Conservation (phyloP, 2,329 filamentous ascomycete genomes). For the Plenodomus biglobosus region DNA sequence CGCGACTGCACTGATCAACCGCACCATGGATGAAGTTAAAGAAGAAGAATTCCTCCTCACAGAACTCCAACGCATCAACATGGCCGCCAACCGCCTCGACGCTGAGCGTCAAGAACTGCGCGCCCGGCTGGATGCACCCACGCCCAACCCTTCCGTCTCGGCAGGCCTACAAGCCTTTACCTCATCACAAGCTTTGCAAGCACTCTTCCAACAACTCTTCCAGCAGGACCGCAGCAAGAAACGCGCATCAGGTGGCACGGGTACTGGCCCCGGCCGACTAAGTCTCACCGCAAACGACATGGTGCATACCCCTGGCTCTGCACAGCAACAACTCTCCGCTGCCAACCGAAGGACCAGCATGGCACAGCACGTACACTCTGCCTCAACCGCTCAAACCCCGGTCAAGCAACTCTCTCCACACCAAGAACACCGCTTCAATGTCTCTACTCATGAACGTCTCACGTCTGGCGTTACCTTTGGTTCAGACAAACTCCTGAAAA, state of each 20-base stretch:
- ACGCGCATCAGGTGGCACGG: slow-evolving; percentile 54
- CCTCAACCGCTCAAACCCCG: slow-evolving; percentile 42
- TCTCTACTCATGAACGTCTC: slow-evolving; percentile 81
- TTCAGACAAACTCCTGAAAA: slow-evolving; percentile 77
- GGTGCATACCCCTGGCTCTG: slow-evolving; percentile 38
- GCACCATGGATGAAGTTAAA: slow-evolving; percentile 82
- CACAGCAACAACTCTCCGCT: slow-evolving; percentile 30
- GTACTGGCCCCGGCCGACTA: slow-evolving; percentile 40
- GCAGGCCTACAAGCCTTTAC: slow-evolving; percentile 63
- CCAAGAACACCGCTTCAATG: slow-evolving; percentile 79
- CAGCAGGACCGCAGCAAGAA: slow-evolving; percentile 87
- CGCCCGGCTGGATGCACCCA: slow-evolving; percentile 79
- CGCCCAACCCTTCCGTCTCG: slow-evolving; percentile 51
- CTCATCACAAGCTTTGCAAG: slow-evolving; percentile 75
- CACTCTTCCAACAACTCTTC: slow-evolving; percentile 79
- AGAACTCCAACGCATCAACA: slow-evolving; percentile 89
- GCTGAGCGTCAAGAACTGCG: slow-evolving; percentile 87
- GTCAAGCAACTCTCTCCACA: slow-evolving; percentile 63
- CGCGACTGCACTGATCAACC: slow-evolving; percentile 74
- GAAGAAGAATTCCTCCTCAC: slow-evolving; percentile 89
- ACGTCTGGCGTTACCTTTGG: slow-evolving; percentile 87
- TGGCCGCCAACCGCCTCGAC: slow-evolving; percentile 81
- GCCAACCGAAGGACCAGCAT: slow-evolving; percentile 41
- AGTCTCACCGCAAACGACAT: slow-evolving; percentile 42
- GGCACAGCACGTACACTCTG: slow-evolving; percentile 30